Percentiles rank a stretch among this genome's conserved stretches.
Conservation (phyloP, 805 yeast genomes). For the Nakazawaea ernobii region DNA sequence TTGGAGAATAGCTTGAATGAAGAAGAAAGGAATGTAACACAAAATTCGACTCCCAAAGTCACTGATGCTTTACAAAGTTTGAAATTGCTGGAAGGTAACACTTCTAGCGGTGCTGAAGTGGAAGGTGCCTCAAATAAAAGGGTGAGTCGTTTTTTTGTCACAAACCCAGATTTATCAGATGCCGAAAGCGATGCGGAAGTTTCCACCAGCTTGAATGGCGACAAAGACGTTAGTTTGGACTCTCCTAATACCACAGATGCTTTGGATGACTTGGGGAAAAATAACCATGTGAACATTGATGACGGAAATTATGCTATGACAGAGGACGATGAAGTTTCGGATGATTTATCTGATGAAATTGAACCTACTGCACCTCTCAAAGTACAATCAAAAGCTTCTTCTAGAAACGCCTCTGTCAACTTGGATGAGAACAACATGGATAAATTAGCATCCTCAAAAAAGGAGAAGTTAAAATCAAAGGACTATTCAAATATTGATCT, state of each 20-base stretch:
- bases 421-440: conserved; percentile 4
- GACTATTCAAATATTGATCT: conserved; percentile 2
- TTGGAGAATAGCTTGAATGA: background rate
- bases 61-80: background rate
- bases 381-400: conserved; percentile 3
- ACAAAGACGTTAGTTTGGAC: background rate
- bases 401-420: conserved; percentile 8
- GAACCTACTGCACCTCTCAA: conserved; percentile 10
- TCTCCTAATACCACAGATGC: no score
- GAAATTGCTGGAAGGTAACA: background rate
- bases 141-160: conserved; percentile 6
- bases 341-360: background rate
- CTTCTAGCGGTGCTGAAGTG: background rate
- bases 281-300: no score
- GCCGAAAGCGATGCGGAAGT: background rate
- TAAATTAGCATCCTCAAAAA: background rate
- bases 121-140: background rate
- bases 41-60: no score
- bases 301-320: no score
- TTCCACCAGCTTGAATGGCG: background rate
- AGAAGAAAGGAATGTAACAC: background rate
- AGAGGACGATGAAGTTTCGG: background rate
- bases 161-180: conserved; percentile 8
- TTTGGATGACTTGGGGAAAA: no score
- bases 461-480: conserved; percentile 1